phyloP scores from a whole-genome alignment of 176 grass and related monocot genomes.

The Cenchrus fungigraminus region DNA sequence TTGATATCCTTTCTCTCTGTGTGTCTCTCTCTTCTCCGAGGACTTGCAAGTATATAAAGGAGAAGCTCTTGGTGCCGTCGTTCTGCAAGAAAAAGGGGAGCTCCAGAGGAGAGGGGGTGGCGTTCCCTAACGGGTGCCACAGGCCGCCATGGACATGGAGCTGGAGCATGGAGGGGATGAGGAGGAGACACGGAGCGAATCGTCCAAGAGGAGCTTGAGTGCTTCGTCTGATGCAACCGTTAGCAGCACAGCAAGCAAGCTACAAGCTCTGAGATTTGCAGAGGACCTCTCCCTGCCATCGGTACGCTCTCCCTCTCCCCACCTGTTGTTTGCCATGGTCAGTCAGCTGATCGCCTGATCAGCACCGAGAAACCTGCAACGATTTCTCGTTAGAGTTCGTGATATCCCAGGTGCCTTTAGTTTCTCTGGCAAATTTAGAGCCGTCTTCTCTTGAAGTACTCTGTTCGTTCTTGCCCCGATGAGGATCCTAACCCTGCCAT shows the following conservation, averaged over 20 bases:
- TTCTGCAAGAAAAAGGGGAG: constrained; percentile 33
- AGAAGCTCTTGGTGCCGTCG: constrained; percentile 14
- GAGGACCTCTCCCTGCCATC: constrained; percentile 89
- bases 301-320: constrained; percentile 52
- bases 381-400: neutral
- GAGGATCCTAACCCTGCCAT: neutral
- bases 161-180: constrained; percentile 43
- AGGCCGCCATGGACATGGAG: constrained; percentile 25
- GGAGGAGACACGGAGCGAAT: constrained; percentile 23
- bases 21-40: neutral
- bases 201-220: constrained; percentile 28
- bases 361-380: neutral
- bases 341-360: neutral
- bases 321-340: neutral
- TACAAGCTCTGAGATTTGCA: constrained; percentile 66
- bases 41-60: constrained; percentile 35
- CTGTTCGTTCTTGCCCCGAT: neutral
- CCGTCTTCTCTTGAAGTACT: neutral
- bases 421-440: neutral
- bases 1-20: neutral
- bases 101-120: neutral
- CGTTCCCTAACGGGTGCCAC: constrained; percentile 32
- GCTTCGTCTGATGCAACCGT: constrained; percentile 48
- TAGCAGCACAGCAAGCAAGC: constrained; percentile 46
- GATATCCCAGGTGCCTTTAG: neutral